Conservation (phyloP, 257 asterid genomes). For the Solanum paucissectum region DNA sequence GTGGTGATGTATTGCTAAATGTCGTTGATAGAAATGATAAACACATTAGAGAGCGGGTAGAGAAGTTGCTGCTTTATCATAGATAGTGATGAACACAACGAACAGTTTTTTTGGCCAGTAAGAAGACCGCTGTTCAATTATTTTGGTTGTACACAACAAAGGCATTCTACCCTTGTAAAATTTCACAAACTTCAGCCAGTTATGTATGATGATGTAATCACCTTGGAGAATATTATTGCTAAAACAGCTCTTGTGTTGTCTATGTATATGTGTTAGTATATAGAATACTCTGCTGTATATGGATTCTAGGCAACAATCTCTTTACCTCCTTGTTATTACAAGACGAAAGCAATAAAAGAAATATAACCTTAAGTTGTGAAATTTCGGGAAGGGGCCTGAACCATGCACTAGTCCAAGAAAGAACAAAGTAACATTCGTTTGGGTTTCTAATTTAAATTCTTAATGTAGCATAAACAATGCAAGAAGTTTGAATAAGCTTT, state of each 20-base stretch:
- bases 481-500: not conserved
- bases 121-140: not conserved
- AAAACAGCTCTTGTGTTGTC: not conserved
- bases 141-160: not conserved
- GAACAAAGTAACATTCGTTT: not conserved
- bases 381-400: not conserved
- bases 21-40: not conserved
- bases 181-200: not conserved
- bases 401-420: not conserved
- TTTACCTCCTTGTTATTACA: not conserved
- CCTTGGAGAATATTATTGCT: not conserved
- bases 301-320: not conserved
- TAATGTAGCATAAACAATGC: not conserved
- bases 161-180: not conserved
- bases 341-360: not conserved
- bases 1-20: not conserved
- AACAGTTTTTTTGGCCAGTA: not conserved
- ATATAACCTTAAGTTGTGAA: not conserved
- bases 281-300: not conserved
- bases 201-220: not conserved
- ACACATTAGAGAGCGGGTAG: not conserved
- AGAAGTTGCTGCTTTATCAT: not conserved
- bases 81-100: not conserved
- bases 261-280: not conserved
- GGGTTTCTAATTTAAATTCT: not conserved